Evolutionary conservation across 495 filamentous ascomycete species (phyloP).

Genomic region (Trichocladium antarcticum): DNA sequence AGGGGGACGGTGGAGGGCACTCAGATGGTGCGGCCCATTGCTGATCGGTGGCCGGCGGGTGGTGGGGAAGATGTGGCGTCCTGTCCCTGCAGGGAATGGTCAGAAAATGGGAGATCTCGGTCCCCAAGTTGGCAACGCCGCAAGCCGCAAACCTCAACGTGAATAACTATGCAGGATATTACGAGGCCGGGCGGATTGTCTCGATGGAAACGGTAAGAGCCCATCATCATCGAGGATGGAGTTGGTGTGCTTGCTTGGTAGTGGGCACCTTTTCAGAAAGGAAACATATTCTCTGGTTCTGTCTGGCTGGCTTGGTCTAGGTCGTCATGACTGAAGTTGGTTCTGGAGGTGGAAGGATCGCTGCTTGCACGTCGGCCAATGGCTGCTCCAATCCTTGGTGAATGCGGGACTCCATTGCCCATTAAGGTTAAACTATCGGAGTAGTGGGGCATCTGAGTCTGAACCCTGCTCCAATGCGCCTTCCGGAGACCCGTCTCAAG

Average conservation of each 20-base stretch:
- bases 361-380: background rate
- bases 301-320: background rate
- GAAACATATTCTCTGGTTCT: too few relatives aligned
- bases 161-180: too few relatives aligned
- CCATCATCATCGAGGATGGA: background rate
- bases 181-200: too few relatives aligned
- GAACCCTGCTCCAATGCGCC: too few relatives aligned
- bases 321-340: background rate
- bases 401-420: background rate
- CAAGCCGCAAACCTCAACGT: background rate
- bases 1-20: background rate
- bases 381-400: background rate
- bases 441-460: too few relatives aligned
- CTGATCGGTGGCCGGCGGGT: background rate
- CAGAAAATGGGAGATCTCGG: conserved; percentile 1
- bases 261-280: too few relatives aligned
- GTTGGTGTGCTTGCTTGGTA: background rate
- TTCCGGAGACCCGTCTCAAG: too few relatives aligned
- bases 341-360: conserved; percentile 9
- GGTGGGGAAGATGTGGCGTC: conserved; percentile 3
- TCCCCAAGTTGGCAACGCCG: background rate
- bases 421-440: conserved; percentile 1
- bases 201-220: too few relatives aligned
- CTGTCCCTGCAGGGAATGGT: conserved; percentile 1
- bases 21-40: conserved; percentile 3